Evolutionary conservation across 345 rosid genomes (phyloP), one percentile per base, ranked within the genome.

Genomic region (Boechera divaricarpa): DNA sequence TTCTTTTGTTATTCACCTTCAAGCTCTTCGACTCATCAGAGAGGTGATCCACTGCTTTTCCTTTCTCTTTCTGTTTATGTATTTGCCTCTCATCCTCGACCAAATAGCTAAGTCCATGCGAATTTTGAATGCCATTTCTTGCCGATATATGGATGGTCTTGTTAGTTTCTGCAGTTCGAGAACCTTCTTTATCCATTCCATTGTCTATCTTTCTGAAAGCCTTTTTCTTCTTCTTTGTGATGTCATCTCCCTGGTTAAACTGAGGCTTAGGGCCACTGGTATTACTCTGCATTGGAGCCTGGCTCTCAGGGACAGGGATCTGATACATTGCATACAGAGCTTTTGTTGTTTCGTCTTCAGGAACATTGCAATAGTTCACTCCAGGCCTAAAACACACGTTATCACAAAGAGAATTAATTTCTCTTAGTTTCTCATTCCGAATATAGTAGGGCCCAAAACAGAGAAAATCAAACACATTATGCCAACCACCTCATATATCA

Each of bases 341-440:
- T 70, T 74, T 84, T 9, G 87, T 91, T 18, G 98, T 93, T 80
- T 93, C 95, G 58, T 85, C 92, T 85, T 96, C 92, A 1, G 83
- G 84, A 67, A 93, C 70, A 71, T 78, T 83, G 79, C 99, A 96
- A 32, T 79, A 79, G 79, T 96, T 91, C 88, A 85, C 87, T 70
- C 85, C 90, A 81, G 97, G 90, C 93, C 99, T 96, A 77, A 60
- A 80, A 54, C 71, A 87, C 59, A 47, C 47, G 52, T 47, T 42
- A 72, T 65, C 48, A 65, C 3, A 81, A 63, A 81, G 41, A 75
- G 21, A 54, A 63, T 66, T 72, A 63, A 56, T 31, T 67, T 70
- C 32, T 66, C 39, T 47, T 72, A 48, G 52, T 10, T 72, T 18
- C 39, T 51, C 61, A 62, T 51, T 63, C 70, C 44, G 9, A 2